phyloP scores from a whole-genome alignment of 495 filamentous ascomycete genomes.

The Tuber borchii region DNA sequence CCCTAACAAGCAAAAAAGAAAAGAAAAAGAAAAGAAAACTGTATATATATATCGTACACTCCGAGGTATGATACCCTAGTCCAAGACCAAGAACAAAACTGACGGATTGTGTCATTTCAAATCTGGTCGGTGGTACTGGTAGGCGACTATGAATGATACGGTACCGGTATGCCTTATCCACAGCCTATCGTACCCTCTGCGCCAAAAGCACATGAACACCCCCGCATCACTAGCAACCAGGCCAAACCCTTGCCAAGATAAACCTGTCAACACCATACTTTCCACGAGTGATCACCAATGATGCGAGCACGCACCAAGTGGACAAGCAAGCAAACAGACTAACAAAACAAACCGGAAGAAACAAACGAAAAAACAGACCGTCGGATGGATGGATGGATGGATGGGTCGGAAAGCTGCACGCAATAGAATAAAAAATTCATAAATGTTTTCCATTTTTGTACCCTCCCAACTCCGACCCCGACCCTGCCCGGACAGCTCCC shows the following conservation, averaged over 20 bases:
- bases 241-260: background rate
- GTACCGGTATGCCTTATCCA: background rate
- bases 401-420: background rate
- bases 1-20: background rate
- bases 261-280: background rate
- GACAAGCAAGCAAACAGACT: background rate
- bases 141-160: background rate
- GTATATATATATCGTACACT: background rate
- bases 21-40: background rate
- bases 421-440: background rate
- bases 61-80: background rate
- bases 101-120: background rate
- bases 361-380: background rate
- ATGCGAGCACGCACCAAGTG: background rate
- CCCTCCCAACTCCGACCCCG: background rate
- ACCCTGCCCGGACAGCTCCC: background rate
- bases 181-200: background rate
- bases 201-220: background rate
- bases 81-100: background rate
- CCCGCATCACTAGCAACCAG: background rate
- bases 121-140: background rate
- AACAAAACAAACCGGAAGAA: background rate
- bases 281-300: background rate
- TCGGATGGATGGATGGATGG: background rate
- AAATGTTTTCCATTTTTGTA: constrained; percentile 3